phyloP scores from a whole-genome alignment of 2,329 filamentous ascomycete species.

The Aspergillus persii region DNA sequence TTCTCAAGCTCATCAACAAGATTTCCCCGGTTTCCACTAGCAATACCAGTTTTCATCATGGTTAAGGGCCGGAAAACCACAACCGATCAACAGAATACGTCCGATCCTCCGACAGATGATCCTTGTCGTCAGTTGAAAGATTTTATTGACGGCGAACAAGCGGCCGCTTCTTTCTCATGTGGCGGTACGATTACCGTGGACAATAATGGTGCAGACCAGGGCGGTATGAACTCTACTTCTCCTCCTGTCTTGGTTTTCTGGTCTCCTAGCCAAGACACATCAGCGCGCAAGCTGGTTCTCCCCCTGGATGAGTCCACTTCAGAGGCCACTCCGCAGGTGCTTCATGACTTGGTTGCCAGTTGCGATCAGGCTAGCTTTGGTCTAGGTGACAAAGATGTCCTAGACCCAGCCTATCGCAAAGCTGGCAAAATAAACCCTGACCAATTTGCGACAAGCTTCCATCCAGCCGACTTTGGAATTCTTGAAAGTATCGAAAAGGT shows the following conservation, averaged over 20 bases:
- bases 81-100: no score
- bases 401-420: conserved; percentile 54
- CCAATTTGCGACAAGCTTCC: conserved; percentile 51
- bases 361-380: conserved; percentile 53
- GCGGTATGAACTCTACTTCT: neutral
- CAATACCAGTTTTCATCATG: no score
- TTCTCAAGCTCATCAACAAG: no score
- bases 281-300: conserved; percentile 7
- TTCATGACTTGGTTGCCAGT: conserved; percentile 27
- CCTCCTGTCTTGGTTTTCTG: conserved; percentile 9
- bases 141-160: neutral
- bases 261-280: neutral
- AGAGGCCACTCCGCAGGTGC: neutral
- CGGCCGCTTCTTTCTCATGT: neutral
- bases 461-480: conserved; percentile 54
- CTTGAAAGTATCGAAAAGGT: conserved; percentile 50
- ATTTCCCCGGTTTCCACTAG: no score
- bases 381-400: conserved; percentile 43
- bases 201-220: neutral
- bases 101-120: no score
- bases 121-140: neutral
- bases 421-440: conserved; percentile 51
- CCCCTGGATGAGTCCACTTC: neutral
- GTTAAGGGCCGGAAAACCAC: no score
- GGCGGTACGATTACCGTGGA: neutral